Percentiles rank a stretch among this genome's conserved stretches.
These are phyloP conservation scores for Chytridium lagenaria DNA, from an alignment of 371 early-diverging fungal genomes.

Conservation along the genomic window DNA sequence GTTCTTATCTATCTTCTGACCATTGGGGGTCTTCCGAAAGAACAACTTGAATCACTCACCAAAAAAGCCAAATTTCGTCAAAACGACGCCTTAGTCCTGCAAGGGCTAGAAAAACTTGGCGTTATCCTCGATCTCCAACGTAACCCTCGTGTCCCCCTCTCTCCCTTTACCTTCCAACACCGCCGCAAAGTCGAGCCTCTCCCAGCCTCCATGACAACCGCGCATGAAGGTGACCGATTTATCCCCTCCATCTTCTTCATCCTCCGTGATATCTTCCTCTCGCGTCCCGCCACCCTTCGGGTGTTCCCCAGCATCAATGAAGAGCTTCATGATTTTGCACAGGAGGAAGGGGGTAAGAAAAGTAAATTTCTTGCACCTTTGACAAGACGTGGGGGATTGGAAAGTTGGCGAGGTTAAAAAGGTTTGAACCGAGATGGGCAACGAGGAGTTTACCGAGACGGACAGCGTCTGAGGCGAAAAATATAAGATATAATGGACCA, in stretches of 20 bases:
- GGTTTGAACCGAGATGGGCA: not conserved
- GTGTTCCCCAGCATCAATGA: not conserved
- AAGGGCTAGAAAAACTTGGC: not conserved
- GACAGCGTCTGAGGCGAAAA: not conserved
- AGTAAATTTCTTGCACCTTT: not conserved
- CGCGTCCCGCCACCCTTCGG: not conserved
- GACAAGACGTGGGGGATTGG: not conserved
- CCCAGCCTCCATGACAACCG: not conserved
- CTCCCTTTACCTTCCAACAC: slow-evolving; percentile 4
- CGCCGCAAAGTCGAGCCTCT: not conserved
- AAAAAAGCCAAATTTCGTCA: not conserved
- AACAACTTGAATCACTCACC: not conserved
- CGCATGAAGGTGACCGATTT: slow-evolving; percentile 4
- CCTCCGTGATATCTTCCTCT: not conserved
- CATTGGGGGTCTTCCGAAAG: not conserved
- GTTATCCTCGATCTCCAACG: not conserved
- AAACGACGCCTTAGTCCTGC: not conserved
- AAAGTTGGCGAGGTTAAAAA: not conserved
- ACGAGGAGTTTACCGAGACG: not conserved
- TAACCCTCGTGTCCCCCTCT: not conserved
- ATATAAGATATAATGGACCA: slow-evolving; percentile 25
- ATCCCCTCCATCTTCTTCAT: not conserved
- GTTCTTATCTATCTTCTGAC: not conserved
- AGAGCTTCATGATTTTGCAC: too few relatives aligned
- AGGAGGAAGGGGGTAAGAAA: not conserved